phyloP scores from a whole-genome alignment of 2,329 filamentous ascomycete genomes.

The Simplicillium aogashimaense region DNA sequence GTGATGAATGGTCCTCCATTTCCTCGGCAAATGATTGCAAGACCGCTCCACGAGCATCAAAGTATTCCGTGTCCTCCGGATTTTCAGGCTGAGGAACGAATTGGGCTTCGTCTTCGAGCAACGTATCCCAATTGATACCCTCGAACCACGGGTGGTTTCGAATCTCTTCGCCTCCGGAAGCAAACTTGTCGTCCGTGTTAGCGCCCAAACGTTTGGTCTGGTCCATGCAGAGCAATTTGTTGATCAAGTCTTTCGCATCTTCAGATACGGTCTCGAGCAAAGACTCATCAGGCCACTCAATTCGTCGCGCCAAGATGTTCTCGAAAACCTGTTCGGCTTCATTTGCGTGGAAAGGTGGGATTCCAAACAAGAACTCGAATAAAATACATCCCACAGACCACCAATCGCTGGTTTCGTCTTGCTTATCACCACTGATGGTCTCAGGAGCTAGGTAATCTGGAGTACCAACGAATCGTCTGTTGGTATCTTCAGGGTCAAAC shows the following conservation, averaged over 20 bases:
- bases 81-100: constrained; percentile 91
- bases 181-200: constrained; percentile 73
- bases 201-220: constrained; percentile 74
- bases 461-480: constrained; percentile 88
- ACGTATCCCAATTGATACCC: constrained; percentile 77
- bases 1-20: constrained; percentile 78
- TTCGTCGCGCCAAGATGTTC: constrained; percentile 82
- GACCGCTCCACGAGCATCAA: constrained; percentile 83
- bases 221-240: constrained; percentile 78
- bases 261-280: constrained; percentile 66
- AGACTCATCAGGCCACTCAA: constrained; percentile 82
- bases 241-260: constrained; percentile 90
- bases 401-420: constrained; percentile 99
- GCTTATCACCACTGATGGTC: constrained; percentile 87
- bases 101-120: constrained; percentile 91
- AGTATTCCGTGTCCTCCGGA: constrained; percentile 96
- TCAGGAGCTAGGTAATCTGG: constrained; percentile 96
- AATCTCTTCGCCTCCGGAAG: constrained; percentile 84
- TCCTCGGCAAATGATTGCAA: constrained; percentile 89
- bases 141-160: constrained; percentile 82
- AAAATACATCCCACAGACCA: constrained; percentile 99
- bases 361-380: constrained; percentile 91
- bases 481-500: constrained; percentile 91
- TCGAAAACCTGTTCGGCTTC: constrained; percentile 93
- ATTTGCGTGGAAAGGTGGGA: constrained; percentile 83